A percentile compares a stretch with the other conserved stretches of the same genome.
These are phyloP conservation scores for Oryza rufipogon DNA, from an alignment of 176 grass and related monocot species.

Conservation along the genomic window DNA sequence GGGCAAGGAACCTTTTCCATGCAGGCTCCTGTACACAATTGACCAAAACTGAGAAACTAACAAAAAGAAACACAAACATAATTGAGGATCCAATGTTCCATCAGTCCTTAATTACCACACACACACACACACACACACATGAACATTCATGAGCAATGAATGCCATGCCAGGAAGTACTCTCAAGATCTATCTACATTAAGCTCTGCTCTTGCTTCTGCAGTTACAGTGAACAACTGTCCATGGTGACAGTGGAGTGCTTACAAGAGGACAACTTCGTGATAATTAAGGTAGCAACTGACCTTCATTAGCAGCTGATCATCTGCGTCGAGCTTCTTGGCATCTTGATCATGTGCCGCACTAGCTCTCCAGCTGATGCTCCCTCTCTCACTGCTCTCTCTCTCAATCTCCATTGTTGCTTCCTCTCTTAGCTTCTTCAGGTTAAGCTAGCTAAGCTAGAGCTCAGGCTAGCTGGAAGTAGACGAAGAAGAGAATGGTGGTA, in stretches of 20 bases:
- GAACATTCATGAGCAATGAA: background rate
- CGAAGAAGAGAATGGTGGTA: background rate
- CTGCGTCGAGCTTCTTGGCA: slow-evolving; percentile 20
- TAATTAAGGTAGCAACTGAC: background rate
- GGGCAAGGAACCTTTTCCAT: slow-evolving; percentile 70
- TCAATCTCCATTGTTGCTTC: slow-evolving; percentile 52
- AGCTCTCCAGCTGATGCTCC: slow-evolving; percentile 32
- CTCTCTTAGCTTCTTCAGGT: background rate
- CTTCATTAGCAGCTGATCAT: slow-evolving; percentile 24
- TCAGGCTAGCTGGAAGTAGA: background rate
- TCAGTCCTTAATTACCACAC: background rate
- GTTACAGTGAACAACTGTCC: background rate
- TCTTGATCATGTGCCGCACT: background rate
- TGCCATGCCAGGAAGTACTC: background rate
- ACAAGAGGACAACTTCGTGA: background rate
- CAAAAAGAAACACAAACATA: background rate
- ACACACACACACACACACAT: background rate
- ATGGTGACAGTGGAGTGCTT: background rate
- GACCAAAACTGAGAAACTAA: background rate
- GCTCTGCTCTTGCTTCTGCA: background rate
- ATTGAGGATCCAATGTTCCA: background rate
- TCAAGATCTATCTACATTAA: background rate
- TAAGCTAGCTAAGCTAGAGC: background rate
- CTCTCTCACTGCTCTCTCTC: slow-evolving; percentile 31
- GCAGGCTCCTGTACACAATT: slow-evolving; percentile 44